phyloP scores from a whole-genome alignment of 805 yeast species.

The Lipomyces sp. region DNA sequence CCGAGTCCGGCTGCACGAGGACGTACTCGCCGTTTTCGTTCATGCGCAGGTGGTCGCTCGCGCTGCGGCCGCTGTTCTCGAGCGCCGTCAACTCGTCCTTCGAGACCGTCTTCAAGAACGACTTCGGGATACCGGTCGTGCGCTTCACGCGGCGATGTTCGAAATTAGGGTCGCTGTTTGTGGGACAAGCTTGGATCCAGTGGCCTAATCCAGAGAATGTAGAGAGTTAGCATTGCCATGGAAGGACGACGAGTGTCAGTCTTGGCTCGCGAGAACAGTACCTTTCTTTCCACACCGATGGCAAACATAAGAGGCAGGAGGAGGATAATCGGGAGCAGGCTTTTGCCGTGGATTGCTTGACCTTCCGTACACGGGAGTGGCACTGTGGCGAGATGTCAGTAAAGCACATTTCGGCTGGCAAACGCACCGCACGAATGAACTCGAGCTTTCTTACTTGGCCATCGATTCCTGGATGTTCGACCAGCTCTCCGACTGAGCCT shows the following conservation, averaged over 20 bases:
- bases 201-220: too few relatives aligned
- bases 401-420: neutral
- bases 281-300: slow-evolving; percentile 91
- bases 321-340: slow-evolving; percentile 58
- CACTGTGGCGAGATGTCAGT: slow-evolving; percentile 41
- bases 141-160: slow-evolving; percentile 88
- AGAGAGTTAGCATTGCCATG: too few relatives aligned
- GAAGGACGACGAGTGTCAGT: too few relatives aligned
- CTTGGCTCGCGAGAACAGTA: too few relatives aligned
- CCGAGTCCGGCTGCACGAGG: slow-evolving; percentile 86
- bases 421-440: neutral
- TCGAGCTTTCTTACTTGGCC: slow-evolving; percentile 43
- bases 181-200: slow-evolving; percentile 95
- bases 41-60: slow-evolving; percentile 55
- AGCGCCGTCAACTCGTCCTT: slow-evolving; percentile 57
- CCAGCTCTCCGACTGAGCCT: slow-evolving; percentile 93
- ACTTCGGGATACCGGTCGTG: slow-evolving; percentile 96
- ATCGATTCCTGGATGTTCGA: slow-evolving; percentile 86
- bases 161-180: slow-evolving; percentile 86
- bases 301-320: slow-evolving; percentile 95
- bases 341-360: slow-evolving; percentile 12
- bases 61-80: slow-evolving; percentile 43
- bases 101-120: slow-evolving; percentile 80
- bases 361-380: slow-evolving; percentile 63
- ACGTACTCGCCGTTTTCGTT: slow-evolving; percentile 95